Conservation (phyloP, 768 basidiomycete genomes). For the Cystoderma amianthinum region DNA sequence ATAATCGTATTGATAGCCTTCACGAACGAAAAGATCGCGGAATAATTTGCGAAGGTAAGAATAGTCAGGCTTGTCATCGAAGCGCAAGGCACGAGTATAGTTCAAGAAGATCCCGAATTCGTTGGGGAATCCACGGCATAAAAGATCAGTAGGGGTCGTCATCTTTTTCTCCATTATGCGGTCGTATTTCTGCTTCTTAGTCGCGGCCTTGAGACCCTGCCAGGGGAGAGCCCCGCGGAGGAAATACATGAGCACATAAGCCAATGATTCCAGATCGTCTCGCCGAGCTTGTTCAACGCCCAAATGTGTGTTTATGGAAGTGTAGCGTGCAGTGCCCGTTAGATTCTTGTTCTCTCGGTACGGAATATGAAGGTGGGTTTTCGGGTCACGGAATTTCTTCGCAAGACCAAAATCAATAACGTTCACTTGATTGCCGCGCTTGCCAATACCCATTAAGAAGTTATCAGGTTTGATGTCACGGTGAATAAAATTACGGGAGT, state of each 20-base stretch:
- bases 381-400: slow-evolving; percentile 99
- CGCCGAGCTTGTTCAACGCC: slow-evolving; percentile 98
- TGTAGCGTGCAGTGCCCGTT: slow-evolving; percentile 98
- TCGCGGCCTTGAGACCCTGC: slow-evolving; percentile 99
- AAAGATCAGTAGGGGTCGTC: slow-evolving; percentile 94
- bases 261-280: slow-evolving; percentile 96
- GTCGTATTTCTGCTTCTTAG: slow-evolving; percentile 99
- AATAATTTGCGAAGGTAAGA: slow-evolving; percentile 99
- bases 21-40: slow-evolving; percentile 95
- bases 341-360: slow-evolving; percentile 99
- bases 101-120: slow-evolving; percentile 99
- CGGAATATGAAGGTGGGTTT: slow-evolving; percentile 99
- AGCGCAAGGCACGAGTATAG: slow-evolving; percentile 97
- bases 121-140: slow-evolving; percentile 99
- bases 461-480: slow-evolving; percentile 99
- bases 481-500: slow-evolving; percentile 97
- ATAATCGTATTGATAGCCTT: slow-evolving; percentile 99
- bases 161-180: slow-evolving; percentile 99
- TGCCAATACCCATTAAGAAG: slow-evolving; percentile 99
- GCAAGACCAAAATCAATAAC: slow-evolving; percentile 97
- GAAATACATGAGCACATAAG: slow-evolving; percentile 99
- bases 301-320: slow-evolving; percentile 97
- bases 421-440: slow-evolving; percentile 99
- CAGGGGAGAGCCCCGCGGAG: slow-evolving; percentile 96
- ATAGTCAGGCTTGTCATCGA: slow-evolving; percentile 99